Evolutionary conservation across 139 green algal species (phyloP), one percentile per base, ranked within the genome.

Genomic region (Auxenochlorella pyrenoidosa): DNA sequence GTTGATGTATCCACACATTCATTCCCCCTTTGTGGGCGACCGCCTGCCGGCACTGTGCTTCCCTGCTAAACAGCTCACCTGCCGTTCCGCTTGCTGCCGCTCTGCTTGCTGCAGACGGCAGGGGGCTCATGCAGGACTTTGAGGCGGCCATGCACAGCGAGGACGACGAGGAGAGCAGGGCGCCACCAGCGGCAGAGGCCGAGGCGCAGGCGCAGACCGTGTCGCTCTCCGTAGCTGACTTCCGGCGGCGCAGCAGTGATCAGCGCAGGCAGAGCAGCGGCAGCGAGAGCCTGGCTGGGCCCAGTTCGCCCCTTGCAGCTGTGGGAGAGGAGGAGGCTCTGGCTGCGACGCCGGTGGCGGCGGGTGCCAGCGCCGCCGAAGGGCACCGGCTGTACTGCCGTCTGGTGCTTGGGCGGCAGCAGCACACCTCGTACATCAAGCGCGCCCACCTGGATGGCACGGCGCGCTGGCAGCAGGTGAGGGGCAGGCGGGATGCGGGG

Each of bases 401-500:
- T 41, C 58, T 90, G 70, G 47, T 75, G 59, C 70, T 90, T 58
- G 86, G 86, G 8, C 40, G 79, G 47, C 86, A 90, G 79, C 43
- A 68, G 79, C 79, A 86, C 40, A 63, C 38, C 8, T 76, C 41
- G 40, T 79, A 40, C 15, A 73, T 90, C 41, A 60, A 59, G 32
- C 60, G 47, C 40, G 54, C 80, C 41, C 47, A 34, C 18, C 32
- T 28, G 12, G n/a, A 47, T 40, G 79, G 79, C 66, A 77, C 40
- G 34, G 30, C 26, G 13, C 58, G 28, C 81, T 77, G 68, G 81
- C 65, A 86, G 30, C 81, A 86, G 47, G 76, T 66, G n/a, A 30
- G 34, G 8, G n/a, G n/a, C n/a, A n/a, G n/a, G n/a, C n/a, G n/a
- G n/a, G n/a, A n/a, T n/a, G n/a, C n/a, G n/a, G n/a, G n/a, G n/a